Percentiles rank a stretch among this genome's conserved stretches.
These are phyloP conservation scores for Vitis hybrid DNA, from an alignment of 177 flowering plant genomes.

Conservation along the genomic window DNA sequence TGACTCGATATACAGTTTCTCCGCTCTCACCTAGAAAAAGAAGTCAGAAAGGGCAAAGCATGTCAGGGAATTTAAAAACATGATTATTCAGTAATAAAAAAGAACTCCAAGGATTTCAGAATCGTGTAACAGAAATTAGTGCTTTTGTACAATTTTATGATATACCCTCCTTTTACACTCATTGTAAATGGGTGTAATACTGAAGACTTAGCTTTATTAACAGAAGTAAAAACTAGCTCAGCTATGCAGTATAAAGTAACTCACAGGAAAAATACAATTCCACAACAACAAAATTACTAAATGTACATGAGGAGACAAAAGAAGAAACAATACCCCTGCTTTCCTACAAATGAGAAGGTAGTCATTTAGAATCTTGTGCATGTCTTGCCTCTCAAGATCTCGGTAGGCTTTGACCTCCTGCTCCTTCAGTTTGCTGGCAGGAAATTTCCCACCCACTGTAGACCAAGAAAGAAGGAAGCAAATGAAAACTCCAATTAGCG, in stretches of 20 bases:
- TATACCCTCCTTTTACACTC: no score
- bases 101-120: no score
- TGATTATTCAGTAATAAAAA: background rate
- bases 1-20: slow-evolving; percentile 41
- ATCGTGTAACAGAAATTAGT: background rate
- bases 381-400: slow-evolving; percentile 45
- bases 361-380: slow-evolving; percentile 42
- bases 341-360: slow-evolving; percentile 40
- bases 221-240: background rate
- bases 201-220: background rate
- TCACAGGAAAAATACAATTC: background rate
- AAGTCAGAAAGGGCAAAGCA: background rate
- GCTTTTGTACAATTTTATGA: background rate
- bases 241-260: background rate
- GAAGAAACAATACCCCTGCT: slow-evolving; percentile 46
- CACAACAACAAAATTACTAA: background rate
- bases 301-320: background rate
- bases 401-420: slow-evolving; percentile 43
- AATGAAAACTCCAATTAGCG: background rate
- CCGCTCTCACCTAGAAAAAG: slow-evolving; percentile 42
- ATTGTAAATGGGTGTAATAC: background rate
- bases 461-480: slow-evolving; percentile 6
- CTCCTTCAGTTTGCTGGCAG: slow-evolving; percentile 30
- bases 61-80: background rate
- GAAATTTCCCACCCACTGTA: slow-evolving; percentile 60